Evolutionary conservation across 2,329 filamentous ascomycete species (phyloP).

Genomic region (Arthrobotrys iridis): DNA sequence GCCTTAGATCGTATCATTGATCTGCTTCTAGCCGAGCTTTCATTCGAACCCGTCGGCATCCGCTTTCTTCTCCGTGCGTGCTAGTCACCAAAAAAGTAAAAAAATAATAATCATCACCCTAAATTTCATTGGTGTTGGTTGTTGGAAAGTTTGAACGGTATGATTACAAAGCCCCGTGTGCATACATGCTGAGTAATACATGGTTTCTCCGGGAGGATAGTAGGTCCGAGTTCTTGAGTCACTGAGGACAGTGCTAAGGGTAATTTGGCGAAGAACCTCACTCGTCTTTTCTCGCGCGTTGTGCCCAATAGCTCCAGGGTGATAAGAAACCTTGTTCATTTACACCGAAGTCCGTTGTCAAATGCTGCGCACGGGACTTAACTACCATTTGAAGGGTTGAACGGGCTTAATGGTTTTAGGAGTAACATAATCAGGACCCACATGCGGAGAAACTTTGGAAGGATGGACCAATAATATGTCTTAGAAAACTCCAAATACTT

Average conservation of each 20-base stretch:
- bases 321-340: not conserved
- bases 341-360: constrained; percentile 17
- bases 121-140: not conserved
- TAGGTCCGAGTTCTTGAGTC: constrained; percentile 25
- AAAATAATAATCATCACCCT: constrained; percentile 13
- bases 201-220: constrained; percentile 1
- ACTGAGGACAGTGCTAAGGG: not conserved
- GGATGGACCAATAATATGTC: constrained; percentile 20
- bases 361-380: not conserved
- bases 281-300: too few species aligned
- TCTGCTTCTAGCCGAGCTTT: not conserved
- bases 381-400: not conserved
- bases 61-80: constrained; percentile 1
- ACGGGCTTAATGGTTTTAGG: constrained; percentile 18
- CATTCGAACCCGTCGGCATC: constrained; percentile 21
- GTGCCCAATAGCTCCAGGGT: constrained; percentile 31
- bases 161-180: constrained; percentile 31
- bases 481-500: not conserved
- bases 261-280: too few species aligned
- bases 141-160: not conserved
- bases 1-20: not conserved
- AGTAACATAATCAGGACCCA: constrained; percentile 32
- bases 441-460: constrained; percentile 42
- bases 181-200: constrained; percentile 34
- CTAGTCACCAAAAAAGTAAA: constrained; percentile 24